A percentile compares a stretch with the other conserved stretches of the same genome.
phyloP scores from a whole-genome alignment of 495 filamentous ascomycete genomes.

The Penicillium pancosmium region DNA sequence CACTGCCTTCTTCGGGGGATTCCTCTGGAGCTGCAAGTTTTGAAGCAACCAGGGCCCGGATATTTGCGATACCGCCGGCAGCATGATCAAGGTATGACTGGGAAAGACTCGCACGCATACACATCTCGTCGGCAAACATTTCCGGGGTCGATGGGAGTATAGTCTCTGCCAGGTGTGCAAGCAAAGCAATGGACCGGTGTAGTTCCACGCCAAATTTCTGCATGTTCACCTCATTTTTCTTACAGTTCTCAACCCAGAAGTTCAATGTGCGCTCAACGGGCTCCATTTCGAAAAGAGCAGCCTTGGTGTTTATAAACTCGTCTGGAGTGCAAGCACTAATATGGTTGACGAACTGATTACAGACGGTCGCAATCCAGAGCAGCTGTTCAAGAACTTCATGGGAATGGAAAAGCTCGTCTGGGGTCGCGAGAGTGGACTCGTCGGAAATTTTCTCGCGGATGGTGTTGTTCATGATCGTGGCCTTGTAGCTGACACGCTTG shows the following conservation, averaged over 20 bases:
- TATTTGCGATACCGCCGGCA: constrained; percentile 64
- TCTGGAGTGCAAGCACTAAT: constrained; percentile 76
- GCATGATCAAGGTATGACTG: constrained; percentile 82
- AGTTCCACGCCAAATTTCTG: constrained; percentile 78
- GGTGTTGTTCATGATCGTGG: constrained; percentile 74
- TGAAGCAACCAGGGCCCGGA: constrained; percentile 65
- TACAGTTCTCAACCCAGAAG: constrained; percentile 80
- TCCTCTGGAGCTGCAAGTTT: constrained; percentile 49
- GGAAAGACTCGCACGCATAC: constrained; percentile 74
- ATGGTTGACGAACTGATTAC: constrained; percentile 77
- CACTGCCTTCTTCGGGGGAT: constrained; percentile 33
- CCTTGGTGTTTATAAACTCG: constrained; percentile 73
- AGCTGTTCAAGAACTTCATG: constrained; percentile 84
- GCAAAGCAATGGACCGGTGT: constrained; percentile 76
- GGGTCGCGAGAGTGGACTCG: constrained; percentile 55
- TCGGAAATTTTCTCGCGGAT: constrained; percentile 73
- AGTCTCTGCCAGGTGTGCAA: constrained; percentile 81
- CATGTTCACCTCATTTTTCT: constrained; percentile 85
- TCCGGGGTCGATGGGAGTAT: constrained; percentile 73
- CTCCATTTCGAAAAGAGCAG: constrained; percentile 83
- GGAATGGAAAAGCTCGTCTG: constrained; percentile 75
- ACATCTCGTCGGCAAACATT: constrained; percentile 76
- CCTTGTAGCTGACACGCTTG: constrained; percentile 87
- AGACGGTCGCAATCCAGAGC: constrained; percentile 79
- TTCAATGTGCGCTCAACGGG: constrained; percentile 90